Evolutionary conservation across 331 rosid species (phyloP), one percentile per base, ranked within the genome.

Genomic region (Telfairia occidentalis): DNA sequence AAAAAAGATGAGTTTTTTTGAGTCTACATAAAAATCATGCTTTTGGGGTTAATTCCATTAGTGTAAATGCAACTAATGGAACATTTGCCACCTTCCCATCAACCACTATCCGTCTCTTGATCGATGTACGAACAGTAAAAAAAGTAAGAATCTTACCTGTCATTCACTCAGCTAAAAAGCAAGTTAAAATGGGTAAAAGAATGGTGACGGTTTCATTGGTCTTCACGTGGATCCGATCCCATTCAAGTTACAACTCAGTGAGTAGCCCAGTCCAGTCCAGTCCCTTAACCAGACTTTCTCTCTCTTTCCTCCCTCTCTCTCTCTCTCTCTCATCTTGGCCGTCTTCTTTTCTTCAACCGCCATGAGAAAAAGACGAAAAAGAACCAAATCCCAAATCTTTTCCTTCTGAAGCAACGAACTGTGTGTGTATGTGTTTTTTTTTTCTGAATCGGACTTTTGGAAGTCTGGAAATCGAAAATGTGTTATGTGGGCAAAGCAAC

Each of bases 401-500:
- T 45, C 26, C 15, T 74, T 29, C 69, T 76, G 78, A 76, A 43
- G 18, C 49, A 52, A 64, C 8, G 18, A 59, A 40, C 15, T 58
- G 38, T 60, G 42, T 60, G 13, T 11, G 1, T n/a, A n/a, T n/a
- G n/a, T n/a, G n/a, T n/a, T n/a, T n/a, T n/a, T n/a, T 32, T 65
- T 43, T 6, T 45, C 60, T 45, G 58, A 58, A 45, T 78, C 45
- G 15, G 76, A 42, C 34, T 43, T 66, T 57, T 69, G 42, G 42
- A 30, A 18, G 5, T 18, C 73, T 65, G 65, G 55, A 49, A 24
- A 75, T 45, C 21, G 8, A 78, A 52, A 38, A 81, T 94, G 97
- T 95, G 99, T 78, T 95, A 90, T 78, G 97, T 95, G 71, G 99
- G 99, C 34, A 95, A 95, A 86, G 99, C 99, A 78, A 92, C 99